phyloP scores from a whole-genome alignment of 345 rosid genomes.

The Kandelia obovata region DNA sequence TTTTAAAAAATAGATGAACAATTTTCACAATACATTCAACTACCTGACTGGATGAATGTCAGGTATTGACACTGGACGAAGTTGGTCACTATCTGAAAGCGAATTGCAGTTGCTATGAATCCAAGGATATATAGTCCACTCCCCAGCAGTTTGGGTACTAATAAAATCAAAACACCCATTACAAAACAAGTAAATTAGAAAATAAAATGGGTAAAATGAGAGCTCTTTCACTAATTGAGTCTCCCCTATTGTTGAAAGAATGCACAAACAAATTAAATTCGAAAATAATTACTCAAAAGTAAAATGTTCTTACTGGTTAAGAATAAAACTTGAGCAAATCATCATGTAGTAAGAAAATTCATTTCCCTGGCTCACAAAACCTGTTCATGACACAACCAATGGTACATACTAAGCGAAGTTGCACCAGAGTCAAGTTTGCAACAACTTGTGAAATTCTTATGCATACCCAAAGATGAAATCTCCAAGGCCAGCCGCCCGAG shows the following conservation, averaged over 20 bases:
- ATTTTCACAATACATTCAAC: neutral
- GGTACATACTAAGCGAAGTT: constrained; percentile 1
- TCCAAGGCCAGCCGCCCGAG: constrained; percentile 96
- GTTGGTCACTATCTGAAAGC: constrained; percentile 82
- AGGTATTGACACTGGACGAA: constrained; percentile 75
- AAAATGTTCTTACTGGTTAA: constrained; percentile 64
- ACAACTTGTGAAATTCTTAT: constrained; percentile 6
- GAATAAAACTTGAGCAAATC: constrained; percentile 98
- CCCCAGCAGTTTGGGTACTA: constrained; percentile 54
- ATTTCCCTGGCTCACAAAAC: constrained; percentile 96
- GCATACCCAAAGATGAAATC: constrained; percentile 83
- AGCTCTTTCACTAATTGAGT: neutral
- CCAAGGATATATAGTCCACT: constrained; percentile 97
- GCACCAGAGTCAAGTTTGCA: neutral
- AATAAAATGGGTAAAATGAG: too few relatives aligned
- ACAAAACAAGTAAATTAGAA: neutral
- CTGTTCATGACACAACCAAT: constrained; percentile 38
- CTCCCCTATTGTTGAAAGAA: neutral
- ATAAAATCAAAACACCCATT: constrained; percentile 14
- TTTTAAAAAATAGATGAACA: neutral
- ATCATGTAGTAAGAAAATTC: constrained; percentile 99
- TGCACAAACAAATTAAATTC: neutral
- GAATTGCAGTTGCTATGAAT: constrained; percentile 96
- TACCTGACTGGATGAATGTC: constrained; percentile 95
- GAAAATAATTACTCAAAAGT: neutral